A percentile compares a stretch with the other conserved stretches of the same genome.
Conservation (phyloP, 179 eudicot genomes). For the Beta macrorhiza region DNA sequence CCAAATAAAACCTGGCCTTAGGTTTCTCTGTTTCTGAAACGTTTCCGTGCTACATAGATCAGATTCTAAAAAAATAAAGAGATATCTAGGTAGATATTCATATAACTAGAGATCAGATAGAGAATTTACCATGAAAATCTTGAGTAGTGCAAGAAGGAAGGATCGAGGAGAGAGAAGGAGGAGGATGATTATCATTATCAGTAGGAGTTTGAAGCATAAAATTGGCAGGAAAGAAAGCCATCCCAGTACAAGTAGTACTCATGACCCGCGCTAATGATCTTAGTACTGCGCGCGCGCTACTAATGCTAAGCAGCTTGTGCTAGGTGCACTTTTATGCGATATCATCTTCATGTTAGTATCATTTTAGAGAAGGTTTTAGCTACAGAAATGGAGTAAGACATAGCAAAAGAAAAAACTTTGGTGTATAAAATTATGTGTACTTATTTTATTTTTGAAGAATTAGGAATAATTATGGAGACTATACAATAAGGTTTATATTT, state of each 20-base stretch:
- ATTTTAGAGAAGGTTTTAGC: background rate
- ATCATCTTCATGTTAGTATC: background rate
- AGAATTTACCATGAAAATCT: constrained; percentile 70
- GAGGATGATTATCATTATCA: constrained; percentile 52
- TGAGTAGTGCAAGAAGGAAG: constrained; percentile 65
- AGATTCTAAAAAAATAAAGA: too few relatives aligned
- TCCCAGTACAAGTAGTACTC: constrained; percentile 52
- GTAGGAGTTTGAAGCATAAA: constrained; percentile 74
- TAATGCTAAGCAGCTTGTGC: background rate
- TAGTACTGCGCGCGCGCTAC: background rate
- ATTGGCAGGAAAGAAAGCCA: constrained; percentile 87
- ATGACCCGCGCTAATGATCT: constrained; percentile 29
- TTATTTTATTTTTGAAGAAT: background rate
- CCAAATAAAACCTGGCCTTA: too few relatives aligned
- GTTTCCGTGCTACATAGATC: too few relatives aligned
- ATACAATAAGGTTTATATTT: background rate
- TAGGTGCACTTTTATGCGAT: background rate
- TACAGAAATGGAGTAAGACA: too few relatives aligned
- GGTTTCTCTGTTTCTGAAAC: too few relatives aligned
- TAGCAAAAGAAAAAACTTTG: background rate
- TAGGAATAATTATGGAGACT: constrained; percentile 14
- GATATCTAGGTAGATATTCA: too few relatives aligned
- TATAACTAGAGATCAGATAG: constrained; percentile 3
- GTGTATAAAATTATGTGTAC: background rate
- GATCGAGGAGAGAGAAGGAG: constrained; percentile 45